These are phyloP conservation scores for Berberis thunbergii DNA, from an alignment of 164 flowering plant genomes.

Conservation along the genomic window DNA sequence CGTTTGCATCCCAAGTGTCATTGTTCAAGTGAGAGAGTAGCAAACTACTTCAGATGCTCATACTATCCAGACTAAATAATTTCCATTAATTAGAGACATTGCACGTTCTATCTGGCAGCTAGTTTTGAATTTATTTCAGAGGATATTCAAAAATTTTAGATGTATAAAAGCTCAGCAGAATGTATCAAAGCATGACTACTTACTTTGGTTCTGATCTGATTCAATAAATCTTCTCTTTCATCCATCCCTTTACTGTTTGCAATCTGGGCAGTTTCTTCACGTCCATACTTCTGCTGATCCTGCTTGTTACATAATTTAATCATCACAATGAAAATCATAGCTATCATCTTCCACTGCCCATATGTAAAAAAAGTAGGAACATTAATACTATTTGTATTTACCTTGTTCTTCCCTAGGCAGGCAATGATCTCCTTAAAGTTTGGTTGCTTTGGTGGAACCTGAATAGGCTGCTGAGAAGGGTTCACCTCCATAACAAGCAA, in stretches of 20 bases:
- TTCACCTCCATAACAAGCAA: slow-evolving; percentile 14
- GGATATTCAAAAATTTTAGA: background rate
- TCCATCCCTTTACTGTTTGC: slow-evolving; percentile 25
- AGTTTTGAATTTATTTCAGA: too few relatives aligned
- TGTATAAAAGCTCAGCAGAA: background rate
- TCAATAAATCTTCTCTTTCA: slow-evolving; percentile 56
- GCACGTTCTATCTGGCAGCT: too few relatives aligned
- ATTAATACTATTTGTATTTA: slow-evolving; percentile 6
- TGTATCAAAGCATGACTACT: background rate
- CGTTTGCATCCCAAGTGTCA: too few relatives aligned
- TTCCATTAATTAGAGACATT: too few relatives aligned
- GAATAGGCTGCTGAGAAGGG: slow-evolving; percentile 20
- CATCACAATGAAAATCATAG: background rate
- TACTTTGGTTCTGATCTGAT: slow-evolving; percentile 77
- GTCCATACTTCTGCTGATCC: slow-evolving; percentile 18
- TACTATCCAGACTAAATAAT: too few relatives aligned
- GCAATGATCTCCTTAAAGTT: slow-evolving; percentile 12
- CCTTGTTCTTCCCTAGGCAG: slow-evolving; percentile 30
- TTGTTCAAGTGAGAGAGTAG: too few relatives aligned
- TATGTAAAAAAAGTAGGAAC: too few relatives aligned
- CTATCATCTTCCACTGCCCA: background rate
- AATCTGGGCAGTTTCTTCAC: slow-evolving; percentile 23
- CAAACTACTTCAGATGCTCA: too few relatives aligned
- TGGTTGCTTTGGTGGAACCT: slow-evolving; percentile 23
- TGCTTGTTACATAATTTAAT: slow-evolving; percentile 10